Base-by-base conservation (phyloP, 1,284 basidiomycete genomes). In the Naganishia liquefaciens region DNA sequence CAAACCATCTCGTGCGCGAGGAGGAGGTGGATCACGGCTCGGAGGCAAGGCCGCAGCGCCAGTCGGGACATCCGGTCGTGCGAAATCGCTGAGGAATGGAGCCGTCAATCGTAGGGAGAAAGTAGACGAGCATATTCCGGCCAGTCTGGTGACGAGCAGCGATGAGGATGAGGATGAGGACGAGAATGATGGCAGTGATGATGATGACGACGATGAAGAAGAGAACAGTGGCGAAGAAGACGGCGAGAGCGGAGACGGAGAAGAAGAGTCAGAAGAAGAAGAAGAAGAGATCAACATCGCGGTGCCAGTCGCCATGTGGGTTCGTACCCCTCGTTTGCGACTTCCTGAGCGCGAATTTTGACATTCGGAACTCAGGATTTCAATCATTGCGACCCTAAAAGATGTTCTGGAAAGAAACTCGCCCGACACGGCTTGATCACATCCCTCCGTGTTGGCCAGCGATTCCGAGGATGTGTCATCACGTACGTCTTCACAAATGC, bases 371-470 rank as follows among this genome's bases (percentile, higher is more conserved):
- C 62, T n/a, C 17, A 93, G 91, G 95, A 98, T 76, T 97, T 99
- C 77, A 89, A 92, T 75, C 95, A 98, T 76, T 98, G 95, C 76
- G 94, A 99, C 77, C 94, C 95, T 0, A 87, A 87, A 58, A 86
- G 92, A 42, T 99, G 95, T 74, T 94, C 91, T 9, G 95, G 95
- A 13, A 97, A 97, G 82, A 95, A 93, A 75, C 85, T 99, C 0
- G 82, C 91, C 0, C 83, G 95, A 5, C 83, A 93, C 23, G 91
- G 91, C 0, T 81, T 98, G 39, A 90, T 97, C 74, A 87, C 85
- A 63, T 87, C 91, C 67, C 84, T 99, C 67, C 84, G 86, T 55
- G 85, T 99, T 10, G 93, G 94, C 0, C 84, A 89, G 64, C 84
- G 90, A 46, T 98, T 97, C 77, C 84, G 91, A 71, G 95, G 95